Conservation (phyloP, 257 asterid genomes). For the Sherardia arvensis region DNA sequence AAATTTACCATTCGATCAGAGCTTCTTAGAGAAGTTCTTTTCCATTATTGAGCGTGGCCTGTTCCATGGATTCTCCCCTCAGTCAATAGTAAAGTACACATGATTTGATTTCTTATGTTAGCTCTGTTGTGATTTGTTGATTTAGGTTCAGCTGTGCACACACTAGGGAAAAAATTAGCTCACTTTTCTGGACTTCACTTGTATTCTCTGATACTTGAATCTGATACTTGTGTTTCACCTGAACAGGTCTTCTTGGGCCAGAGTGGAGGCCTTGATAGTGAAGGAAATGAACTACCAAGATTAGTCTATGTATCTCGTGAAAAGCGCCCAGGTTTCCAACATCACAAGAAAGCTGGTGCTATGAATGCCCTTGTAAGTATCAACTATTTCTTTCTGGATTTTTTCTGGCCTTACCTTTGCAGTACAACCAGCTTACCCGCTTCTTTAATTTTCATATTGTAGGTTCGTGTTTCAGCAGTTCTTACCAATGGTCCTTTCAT, state of each 20-base stretch:
- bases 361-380: slow-evolving; percentile 92
- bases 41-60: neutral
- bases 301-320: slow-evolving; percentile 98
- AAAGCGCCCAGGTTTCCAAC: slow-evolving; percentile 96
- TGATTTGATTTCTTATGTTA: neutral
- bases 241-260: slow-evolving; percentile 91
- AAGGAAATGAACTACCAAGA: slow-evolving; percentile 91
- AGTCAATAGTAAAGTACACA: neutral
- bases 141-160: neutral
- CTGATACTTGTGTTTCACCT: slow-evolving; percentile 15
- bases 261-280: slow-evolving; percentile 95
- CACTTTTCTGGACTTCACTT: neutral
- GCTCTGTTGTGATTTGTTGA: neutral
- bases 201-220: slow-evolving; percentile 5
- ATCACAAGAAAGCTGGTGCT: slow-evolving; percentile 98
- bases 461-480: slow-evolving; percentile 99
- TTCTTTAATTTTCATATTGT: slow-evolving; percentile 13
- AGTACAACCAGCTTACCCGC: slow-evolving; percentile 14
- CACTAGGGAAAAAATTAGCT: neutral
- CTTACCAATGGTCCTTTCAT: slow-evolving; percentile 96
- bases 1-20: neutral
- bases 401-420: slow-evolving; percentile 6
- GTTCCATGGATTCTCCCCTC: neutral
- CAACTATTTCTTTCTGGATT: neutral
- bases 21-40: neutral